Evolutionary conservation across 768 basidiomycete species (phyloP).

Genomic region (Hygrophoropsis aurantiaca): DNA sequence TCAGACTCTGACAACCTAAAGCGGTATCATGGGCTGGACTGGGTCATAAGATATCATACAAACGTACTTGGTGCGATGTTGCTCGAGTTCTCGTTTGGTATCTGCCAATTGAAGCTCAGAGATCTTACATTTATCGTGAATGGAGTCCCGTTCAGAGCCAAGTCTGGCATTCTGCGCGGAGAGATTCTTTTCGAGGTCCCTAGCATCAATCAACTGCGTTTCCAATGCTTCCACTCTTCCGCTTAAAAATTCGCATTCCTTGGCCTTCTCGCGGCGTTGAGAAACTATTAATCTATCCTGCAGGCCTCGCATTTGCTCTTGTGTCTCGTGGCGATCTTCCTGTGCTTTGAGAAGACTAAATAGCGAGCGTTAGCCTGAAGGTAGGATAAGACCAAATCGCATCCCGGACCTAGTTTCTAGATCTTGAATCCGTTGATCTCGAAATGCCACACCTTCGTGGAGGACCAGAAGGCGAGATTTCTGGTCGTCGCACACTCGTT

Average conservation of each 20-base stretch:
- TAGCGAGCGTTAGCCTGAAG: too few relatives aligned
- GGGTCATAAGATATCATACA: neutral
- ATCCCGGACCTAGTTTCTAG: constrained; percentile 24
- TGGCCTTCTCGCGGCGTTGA: constrained; percentile 20
- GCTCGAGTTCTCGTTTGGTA: constrained; percentile 16
- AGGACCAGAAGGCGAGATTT: constrained; percentile 25
- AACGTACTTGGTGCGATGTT: constrained; percentile 26
- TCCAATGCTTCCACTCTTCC: constrained; percentile 14
- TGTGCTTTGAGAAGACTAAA: constrained; percentile 20
- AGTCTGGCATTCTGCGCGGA: constrained; percentile 15
- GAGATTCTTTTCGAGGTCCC: constrained; percentile 14
- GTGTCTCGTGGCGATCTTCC: constrained; percentile 13
- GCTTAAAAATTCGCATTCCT: constrained; percentile 22
- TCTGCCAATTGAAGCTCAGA: constrained; percentile 9
- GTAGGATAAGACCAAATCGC: constrained; percentile 7
- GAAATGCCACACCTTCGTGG: constrained; percentile 28
- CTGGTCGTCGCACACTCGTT: constrained; percentile 23
- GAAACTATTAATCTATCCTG: constrained; percentile 26
- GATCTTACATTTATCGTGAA: constrained; percentile 18
- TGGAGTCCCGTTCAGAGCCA: constrained; percentile 17
- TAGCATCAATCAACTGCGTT: constrained; percentile 15
- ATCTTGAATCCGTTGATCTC: constrained; percentile 25
- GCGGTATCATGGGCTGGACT: neutral
- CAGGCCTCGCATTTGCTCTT: constrained; percentile 23
- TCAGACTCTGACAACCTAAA: constrained; percentile 21